Conservation (phyloP, 169 alveolate species). For the Cardiosporidium cionae region DNA sequence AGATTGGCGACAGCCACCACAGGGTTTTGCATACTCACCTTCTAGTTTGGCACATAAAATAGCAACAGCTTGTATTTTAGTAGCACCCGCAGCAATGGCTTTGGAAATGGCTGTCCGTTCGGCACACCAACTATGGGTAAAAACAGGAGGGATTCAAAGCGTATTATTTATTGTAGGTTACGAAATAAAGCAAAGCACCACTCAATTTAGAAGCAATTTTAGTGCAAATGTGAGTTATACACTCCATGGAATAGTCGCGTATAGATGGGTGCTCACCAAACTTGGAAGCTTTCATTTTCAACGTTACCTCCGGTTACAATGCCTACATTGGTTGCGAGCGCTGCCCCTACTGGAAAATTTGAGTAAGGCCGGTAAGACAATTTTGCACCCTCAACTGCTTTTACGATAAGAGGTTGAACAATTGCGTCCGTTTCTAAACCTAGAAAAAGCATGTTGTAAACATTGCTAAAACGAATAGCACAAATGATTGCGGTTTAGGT, state of each 20-base stretch:
- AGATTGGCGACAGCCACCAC: constrained; percentile 1
- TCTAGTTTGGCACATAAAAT: not conserved
- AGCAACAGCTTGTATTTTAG: not conserved
- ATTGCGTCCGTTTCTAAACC: not conserved
- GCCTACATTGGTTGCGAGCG: not conserved
- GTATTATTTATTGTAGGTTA: no score
- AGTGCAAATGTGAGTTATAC: not conserved
- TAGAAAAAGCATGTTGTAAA: not conserved
- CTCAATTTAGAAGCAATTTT: not conserved
- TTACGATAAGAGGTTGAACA: not conserved
- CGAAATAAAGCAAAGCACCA: no score
- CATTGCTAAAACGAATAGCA: no score
- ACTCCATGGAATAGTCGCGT: no score
- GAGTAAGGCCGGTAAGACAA: not conserved
- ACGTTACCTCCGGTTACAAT: not conserved
- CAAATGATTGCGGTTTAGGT: no score
- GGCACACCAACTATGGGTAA: not conserved
- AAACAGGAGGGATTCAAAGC: no score
- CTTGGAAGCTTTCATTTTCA: not conserved
- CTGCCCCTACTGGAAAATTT: constrained; percentile 2
- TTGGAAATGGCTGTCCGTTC: constrained; percentile 3
- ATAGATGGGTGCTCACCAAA: no score
- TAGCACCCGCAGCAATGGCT: constrained; percentile 1
- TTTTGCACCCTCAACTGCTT: not conserved
- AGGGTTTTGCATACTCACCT: constrained; percentile 2